Evolutionary conservation across 345 rosid genomes (phyloP).

Genomic region (Syzygium aromaticum): DNA sequence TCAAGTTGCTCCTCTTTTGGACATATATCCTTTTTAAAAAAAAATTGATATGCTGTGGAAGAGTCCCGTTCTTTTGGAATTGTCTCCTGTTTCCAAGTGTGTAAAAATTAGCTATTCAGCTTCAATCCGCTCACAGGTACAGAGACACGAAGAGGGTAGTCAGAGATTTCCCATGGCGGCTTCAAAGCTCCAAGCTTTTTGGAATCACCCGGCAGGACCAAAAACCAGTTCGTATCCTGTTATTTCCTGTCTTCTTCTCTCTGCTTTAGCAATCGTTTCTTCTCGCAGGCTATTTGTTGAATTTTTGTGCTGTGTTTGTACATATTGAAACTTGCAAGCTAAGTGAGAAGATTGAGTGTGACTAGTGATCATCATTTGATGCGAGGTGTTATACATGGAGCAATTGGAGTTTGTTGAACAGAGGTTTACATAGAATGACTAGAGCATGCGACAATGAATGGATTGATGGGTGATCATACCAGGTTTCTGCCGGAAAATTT

Average conservation of each 20-base stretch:
- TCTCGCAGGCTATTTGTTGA: neutral
- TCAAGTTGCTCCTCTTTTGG: neutral
- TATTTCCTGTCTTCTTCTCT: neutral
- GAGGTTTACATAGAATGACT: neutral
- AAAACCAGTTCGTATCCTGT: slow-evolving; percentile 54
- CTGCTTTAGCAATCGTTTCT: neutral
- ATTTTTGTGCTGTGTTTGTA: neutral
- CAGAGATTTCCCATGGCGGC: slow-evolving; percentile 36
- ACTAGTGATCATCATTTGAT: neutral
- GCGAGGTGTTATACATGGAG: neutral
- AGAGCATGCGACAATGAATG: neutral
- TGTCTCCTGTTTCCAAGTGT: neutral
- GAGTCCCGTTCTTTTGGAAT: neutral
- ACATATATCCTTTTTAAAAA: neutral
- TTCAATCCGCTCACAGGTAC: neutral
- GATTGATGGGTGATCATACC: neutral
- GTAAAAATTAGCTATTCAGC: neutral
- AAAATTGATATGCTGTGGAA: neutral
- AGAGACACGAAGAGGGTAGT: neutral
- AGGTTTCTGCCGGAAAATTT: neutral
- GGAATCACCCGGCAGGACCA: slow-evolving; percentile 96
- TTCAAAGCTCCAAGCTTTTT: slow-evolving; percentile 80
- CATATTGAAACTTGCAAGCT: neutral
- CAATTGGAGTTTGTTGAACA: neutral
- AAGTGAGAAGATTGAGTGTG: neutral